Evolutionary conservation across 441 rosid genomes (phyloP), one percentile per base, ranked within the genome.

Genomic region (Eugenia klotzschiana): DNA sequence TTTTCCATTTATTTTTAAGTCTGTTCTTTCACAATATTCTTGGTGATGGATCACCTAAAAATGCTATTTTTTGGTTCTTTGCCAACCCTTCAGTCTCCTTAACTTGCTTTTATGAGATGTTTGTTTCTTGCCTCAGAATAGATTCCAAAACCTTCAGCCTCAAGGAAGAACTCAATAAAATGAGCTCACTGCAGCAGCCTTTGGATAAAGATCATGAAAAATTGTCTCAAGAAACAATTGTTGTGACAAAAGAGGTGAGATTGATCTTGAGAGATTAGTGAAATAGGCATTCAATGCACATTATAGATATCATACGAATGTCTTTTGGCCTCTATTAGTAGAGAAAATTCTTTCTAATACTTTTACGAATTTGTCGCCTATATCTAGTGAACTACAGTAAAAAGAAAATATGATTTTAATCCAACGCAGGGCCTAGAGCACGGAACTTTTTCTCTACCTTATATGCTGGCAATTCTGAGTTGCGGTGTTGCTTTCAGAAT

Each of bases 71-170:
- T 25, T 18, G 51, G 52, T n/a, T 8, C 49, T 80, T 80, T 54
- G 46, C 46, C 77, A 27, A 22, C 20, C n/a, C 58, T 53, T 40
- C 83, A 86, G 82, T 80, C 37, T 87, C 64, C 80, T 53, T 83
- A 83, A 64, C 22, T 54, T 83, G 86, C 85, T 90, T 86, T 90
- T 58, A 54, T 80, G 79, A 86, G 53, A 84, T 84, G 81, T 77
- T 82, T 87, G 85, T 80, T 85, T 87, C 82, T 86, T 88, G 90
- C 89, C 90, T 91, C 99, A 96, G 98, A 93, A 92, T 94, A 94
- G 98, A 95, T 89, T 93, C 89, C 91, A 98, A 95, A 90, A 94
- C 92, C 87, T 84, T 84, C 84, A 85, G 81, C 86, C 85, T 96
- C 86, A 88, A 88, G 89, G 95, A 92, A 85, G 92, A 90, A 90